Base-by-base conservation (phyloP, 305 asterid species). In the Solanum aculeatissimum region DNA sequence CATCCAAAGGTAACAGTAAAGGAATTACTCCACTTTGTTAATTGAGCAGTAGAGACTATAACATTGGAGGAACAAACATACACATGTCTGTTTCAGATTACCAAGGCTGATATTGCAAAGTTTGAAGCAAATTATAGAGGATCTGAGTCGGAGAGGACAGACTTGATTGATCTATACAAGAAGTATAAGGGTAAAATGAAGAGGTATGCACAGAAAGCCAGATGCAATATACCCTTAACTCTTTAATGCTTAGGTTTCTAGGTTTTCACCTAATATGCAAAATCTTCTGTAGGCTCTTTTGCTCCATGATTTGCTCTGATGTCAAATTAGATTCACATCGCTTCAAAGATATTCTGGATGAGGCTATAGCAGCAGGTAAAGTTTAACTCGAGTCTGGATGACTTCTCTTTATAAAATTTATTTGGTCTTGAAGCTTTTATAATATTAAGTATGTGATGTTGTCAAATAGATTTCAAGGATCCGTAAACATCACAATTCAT, bases 231-330 rank as follows among this genome's bases (percentile, higher is more conserved):
- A 7, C 45, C 29, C 8, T 18, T 18, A 4, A 1, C 65, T 51
- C 27, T 51, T 10, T 18, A 51, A 6, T 77, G 47, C 19, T 77
- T 32, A 29, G 65, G 18, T 77, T 51, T 77, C 29, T 77, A 51
- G 65, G 65, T 29, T 9, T 45, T 14, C 47, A 77, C 65, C 29
- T 77, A 77, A 51, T 77, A 49, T 6, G 7, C 40, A 5, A n/a
- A n/a, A n/a, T 66, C 65, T 51, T 40, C 68, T 38, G 82, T 92
- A 94, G 98, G 92, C 92, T 95, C 74, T 95, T 94, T 90, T 93
- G 94, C 92, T 92, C 93, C 92, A 91, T 95, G 98, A 87, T 93
- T 83, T 95, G 98, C 93, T 95, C 98, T 27, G 96, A 93, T 85
- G 57, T 92, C 29, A 86, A 90, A 91, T 87, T 95, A 82, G 98